These are phyloP conservation scores for Diaporthe citrichinensis DNA, from an alignment of 2,329 filamentous ascomycete species.

Conservation along the genomic window DNA sequence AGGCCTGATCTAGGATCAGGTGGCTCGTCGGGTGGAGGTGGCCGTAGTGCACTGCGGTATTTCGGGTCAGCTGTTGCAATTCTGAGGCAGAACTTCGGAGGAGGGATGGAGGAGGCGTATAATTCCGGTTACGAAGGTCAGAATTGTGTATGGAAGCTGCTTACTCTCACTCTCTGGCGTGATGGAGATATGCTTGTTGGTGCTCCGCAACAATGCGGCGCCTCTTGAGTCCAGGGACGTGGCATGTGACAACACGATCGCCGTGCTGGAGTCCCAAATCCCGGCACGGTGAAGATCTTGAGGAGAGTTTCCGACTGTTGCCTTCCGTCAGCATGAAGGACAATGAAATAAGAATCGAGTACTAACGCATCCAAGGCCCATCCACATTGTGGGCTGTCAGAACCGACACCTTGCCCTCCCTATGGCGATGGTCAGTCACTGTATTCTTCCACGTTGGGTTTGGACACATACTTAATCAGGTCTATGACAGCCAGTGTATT, in stretches of 20 bases:
- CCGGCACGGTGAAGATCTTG: slow-evolving; percentile 38
- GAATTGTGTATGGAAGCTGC: neutral
- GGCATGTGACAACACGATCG: slow-evolving; percentile 67
- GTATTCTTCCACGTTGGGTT: neutral
- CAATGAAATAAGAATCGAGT: neutral
- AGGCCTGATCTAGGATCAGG: slow-evolving; percentile 63
- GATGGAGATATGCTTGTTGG: slow-evolving; percentile 68
- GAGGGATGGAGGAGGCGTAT: neutral
- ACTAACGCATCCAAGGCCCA: slow-evolving; percentile 9
- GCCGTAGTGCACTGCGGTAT: slow-evolving; percentile 62
- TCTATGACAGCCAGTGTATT: neutral
- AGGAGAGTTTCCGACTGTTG: neutral
- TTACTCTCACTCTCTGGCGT: slow-evolving; percentile 69
- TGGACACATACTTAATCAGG: neutral
- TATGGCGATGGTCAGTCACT: neutral
- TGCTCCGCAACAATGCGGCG: slow-evolving; percentile 58
- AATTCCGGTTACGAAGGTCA: neutral
- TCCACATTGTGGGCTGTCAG: neutral
- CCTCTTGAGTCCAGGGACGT: slow-evolving; percentile 59
- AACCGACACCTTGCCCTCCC: neutral
- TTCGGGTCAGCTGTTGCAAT: neutral
- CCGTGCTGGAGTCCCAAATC: slow-evolving; percentile 59
- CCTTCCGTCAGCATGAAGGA: neutral
- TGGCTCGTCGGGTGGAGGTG: slow-evolving; percentile 61
- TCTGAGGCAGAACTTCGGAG: neutral